phyloP scores from a whole-genome alignment of 345 rosid genomes.

The Trapa bicornis region DNA sequence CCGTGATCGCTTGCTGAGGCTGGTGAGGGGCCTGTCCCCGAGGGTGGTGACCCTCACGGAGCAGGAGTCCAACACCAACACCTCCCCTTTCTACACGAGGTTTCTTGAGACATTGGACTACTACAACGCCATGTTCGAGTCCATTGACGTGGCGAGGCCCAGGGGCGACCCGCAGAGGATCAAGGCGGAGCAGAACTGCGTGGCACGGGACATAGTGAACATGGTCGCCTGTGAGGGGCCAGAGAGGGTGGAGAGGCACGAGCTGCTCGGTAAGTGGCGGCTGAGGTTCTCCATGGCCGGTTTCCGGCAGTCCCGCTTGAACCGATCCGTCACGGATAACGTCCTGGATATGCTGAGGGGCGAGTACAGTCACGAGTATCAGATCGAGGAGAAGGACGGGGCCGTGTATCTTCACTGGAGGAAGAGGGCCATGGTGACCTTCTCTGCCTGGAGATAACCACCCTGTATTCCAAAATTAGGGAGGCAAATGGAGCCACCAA shows the following conservation, averaged over 20 bases:
- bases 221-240: constrained; percentile 35
- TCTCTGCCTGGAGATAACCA: constrained; percentile 33
- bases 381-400: constrained; percentile 24
- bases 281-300: constrained; percentile 14
- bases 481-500: too few species aligned
- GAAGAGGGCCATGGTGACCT: constrained; percentile 25
- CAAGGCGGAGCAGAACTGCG: constrained; percentile 40
- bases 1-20: constrained; percentile 63
- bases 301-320: constrained; percentile 8
- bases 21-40: constrained; percentile 69
- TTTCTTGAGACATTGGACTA: constrained; percentile 13
- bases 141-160: constrained; percentile 7
- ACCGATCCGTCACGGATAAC: constrained; percentile 4
- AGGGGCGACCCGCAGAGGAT: constrained; percentile 24
- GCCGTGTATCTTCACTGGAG: constrained; percentile 29
- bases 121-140: constrained; percentile 15
- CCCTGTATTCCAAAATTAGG: too few species aligned
- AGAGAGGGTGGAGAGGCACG: constrained; percentile 42
- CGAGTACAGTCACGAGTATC: constrained; percentile 21
- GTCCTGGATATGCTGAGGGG: constrained; percentile 9
- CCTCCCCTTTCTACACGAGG: constrained; percentile 10
- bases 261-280: constrained; percentile 33
- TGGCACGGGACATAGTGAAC: constrained; percentile 43
- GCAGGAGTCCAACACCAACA: constrained; percentile 18
- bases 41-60: constrained; percentile 16